A percentile compares a stretch with the other conserved stretches of the same genome.
Evolutionary conservation across 495 filamentous ascomycete genomes (phyloP).

Genomic region (Rhizodiscina lignyota): DNA sequence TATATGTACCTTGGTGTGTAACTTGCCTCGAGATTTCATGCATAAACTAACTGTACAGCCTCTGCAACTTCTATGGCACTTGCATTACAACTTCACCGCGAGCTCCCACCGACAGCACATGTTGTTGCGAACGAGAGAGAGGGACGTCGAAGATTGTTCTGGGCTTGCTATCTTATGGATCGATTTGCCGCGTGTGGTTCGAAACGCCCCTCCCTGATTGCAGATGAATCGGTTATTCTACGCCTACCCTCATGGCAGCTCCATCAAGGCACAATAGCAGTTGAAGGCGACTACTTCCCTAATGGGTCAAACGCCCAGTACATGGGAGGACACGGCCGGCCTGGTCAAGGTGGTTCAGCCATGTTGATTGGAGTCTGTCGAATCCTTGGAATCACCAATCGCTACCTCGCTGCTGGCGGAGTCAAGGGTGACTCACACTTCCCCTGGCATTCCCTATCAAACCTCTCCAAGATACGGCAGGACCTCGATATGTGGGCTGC

Average conservation of each 20-base stretch:
- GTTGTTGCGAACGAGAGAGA: slow-evolving; percentile 49
- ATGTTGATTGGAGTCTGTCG: slow-evolving; percentile 71
- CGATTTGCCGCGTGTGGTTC: slow-evolving; percentile 65
- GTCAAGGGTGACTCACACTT: slow-evolving; percentile 81
- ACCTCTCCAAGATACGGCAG: slow-evolving; percentile 68
- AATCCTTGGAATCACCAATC: slow-evolving; percentile 66
- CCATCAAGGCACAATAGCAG: slow-evolving; percentile 32
- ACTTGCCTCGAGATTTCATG: neutral
- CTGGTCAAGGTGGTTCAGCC: slow-evolving; percentile 48
- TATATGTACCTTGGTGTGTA: slow-evolving; percentile 67
- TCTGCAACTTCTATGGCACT: slow-evolving; percentile 68
- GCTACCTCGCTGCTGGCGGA: slow-evolving; percentile 67
- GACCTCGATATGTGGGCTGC: slow-evolving; percentile 75
- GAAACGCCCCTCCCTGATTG: slow-evolving; percentile 56
- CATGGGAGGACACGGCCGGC: slow-evolving; percentile 44
- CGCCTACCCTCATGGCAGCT: slow-evolving; percentile 54
- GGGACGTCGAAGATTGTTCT: slow-evolving; percentile 58
- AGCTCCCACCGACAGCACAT: slow-evolving; percentile 40
- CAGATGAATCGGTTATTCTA: slow-evolving; percentile 55
- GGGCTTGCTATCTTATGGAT: slow-evolving; percentile 73
- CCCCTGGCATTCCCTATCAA: slow-evolving; percentile 73
- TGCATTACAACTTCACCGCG: slow-evolving; percentile 56
- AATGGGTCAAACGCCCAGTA: slow-evolving; percentile 56
- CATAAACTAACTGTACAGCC: slow-evolving; percentile 25
- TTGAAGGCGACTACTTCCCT: slow-evolving; percentile 64